phyloP scores from a whole-genome alignment of 2,329 filamentous ascomycete genomes.

The Cryoendolithus antarcticus region DNA sequence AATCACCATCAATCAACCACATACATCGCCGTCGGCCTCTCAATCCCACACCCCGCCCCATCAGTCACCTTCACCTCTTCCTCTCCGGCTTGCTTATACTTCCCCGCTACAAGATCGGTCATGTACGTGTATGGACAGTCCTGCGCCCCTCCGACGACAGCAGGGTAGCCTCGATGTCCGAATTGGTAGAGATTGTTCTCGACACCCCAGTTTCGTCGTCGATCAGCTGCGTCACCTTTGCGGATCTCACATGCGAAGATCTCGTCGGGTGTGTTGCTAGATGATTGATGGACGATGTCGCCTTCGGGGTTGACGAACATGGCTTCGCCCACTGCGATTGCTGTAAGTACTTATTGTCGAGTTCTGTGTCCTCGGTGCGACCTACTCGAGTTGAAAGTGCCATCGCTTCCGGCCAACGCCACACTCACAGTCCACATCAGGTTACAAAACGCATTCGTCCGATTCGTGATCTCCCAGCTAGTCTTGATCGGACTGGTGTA shows the following conservation, averaged over 20 bases:
- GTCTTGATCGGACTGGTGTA: conserved; percentile 16
- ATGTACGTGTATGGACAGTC: conserved; percentile 19
- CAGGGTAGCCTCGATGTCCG: conserved; percentile 14
- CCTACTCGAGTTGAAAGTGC: conserved; percentile 13
- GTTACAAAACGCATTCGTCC: conserved; percentile 15
- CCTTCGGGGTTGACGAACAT: conserved; percentile 17
- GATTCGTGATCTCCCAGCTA: conserved; percentile 18
- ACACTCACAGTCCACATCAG: conserved; percentile 17
- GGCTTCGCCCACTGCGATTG: conserved; percentile 12
- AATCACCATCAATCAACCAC: conserved; percentile 4
- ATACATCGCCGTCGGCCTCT: conserved; percentile 10
- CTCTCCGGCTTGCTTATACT: conserved; percentile 13
- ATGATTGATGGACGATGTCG: conserved; percentile 9
- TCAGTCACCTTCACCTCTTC: conserved; percentile 13
- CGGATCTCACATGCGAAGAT: conserved; percentile 17
- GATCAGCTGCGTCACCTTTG: conserved; percentile 12
- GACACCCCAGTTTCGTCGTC: conserved; percentile 14
- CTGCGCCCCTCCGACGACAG: conserved; percentile 13
- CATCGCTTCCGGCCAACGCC: conserved; percentile 16
- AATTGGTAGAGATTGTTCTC: conserved; percentile 19
- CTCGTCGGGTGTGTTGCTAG: conserved; percentile 13
- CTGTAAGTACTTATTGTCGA: too few relatives aligned
- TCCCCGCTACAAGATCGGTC: conserved; percentile 13
- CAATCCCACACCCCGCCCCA: conserved; percentile 13
- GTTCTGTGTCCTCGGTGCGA: not conserved